phyloP scores from a whole-genome alignment of 2,329 filamentous ascomycete species.

The Lachnum nothofagi region DNA sequence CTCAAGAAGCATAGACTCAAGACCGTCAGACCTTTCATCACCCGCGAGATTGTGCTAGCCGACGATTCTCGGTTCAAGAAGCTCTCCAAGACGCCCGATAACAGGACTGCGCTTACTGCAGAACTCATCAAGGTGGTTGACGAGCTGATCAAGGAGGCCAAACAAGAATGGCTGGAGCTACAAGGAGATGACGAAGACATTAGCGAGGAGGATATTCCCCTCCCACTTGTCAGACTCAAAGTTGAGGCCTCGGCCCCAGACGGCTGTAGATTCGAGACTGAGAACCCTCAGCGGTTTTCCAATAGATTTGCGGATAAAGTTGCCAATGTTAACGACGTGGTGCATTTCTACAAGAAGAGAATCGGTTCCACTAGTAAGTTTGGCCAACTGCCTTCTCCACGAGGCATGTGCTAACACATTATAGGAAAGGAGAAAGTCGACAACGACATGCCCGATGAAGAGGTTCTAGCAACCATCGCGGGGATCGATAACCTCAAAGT shows the following conservation, averaged over 20 bases:
- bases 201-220: constrained; percentile 59
- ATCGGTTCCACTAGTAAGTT: constrained; percentile 45
- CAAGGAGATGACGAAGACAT: constrained; percentile 58
- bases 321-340: constrained; percentile 88
- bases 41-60: constrained; percentile 71
- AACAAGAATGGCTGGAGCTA: constrained; percentile 71
- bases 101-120: constrained; percentile 72
- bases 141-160: constrained; percentile 80
- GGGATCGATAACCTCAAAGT: constrained; percentile 76
- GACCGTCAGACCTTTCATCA: constrained; percentile 85
- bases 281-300: constrained; percentile 94
- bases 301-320: constrained; percentile 87
- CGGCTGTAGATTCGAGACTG: constrained; percentile 79
- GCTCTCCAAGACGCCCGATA: constrained; percentile 75
- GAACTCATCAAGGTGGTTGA: constrained; percentile 75
- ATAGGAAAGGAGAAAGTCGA: constrained; percentile 41
- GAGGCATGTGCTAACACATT: constrained; percentile 11
- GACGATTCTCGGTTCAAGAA: constrained; percentile 72
- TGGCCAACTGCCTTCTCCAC: background rate
- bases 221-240: constrained; percentile 81
- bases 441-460: constrained; percentile 57
- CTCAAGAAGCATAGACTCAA: constrained; percentile 78
- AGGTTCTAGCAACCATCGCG: constrained; percentile 54
- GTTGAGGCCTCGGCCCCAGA: constrained; percentile 86
- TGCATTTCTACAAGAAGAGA: constrained; percentile 90